Evolutionary conservation across 768 basidiomycete species (phyloP).

Genomic region (Mycena galericulata): DNA sequence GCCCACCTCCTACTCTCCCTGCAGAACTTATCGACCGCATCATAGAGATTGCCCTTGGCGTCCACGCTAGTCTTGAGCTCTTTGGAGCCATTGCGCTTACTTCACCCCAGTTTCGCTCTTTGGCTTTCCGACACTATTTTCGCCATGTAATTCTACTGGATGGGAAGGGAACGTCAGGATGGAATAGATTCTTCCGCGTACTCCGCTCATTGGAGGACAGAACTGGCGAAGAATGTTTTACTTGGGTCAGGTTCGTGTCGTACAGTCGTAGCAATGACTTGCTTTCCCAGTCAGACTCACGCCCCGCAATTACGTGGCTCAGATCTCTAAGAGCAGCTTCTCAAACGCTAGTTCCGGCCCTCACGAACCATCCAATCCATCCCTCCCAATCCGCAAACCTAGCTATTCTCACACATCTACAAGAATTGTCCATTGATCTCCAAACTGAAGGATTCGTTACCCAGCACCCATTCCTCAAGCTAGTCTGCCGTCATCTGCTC

Average conservation of each 20-base stretch:
- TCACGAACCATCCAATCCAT: too few relatives aligned
- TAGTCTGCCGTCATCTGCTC: slow-evolving; percentile 48
- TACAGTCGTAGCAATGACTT: too few relatives aligned
- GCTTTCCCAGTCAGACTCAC: slow-evolving; percentile 36
- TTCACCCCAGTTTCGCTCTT: slow-evolving; percentile 54
- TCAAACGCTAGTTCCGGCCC: slow-evolving; percentile 37
- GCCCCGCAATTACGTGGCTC: slow-evolving; percentile 12
- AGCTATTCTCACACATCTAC: slow-evolving; percentile 48
- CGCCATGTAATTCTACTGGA: slow-evolving; percentile 43
- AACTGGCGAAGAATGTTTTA: slow-evolving; percentile 44
- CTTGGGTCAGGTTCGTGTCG: slow-evolving; percentile 65
- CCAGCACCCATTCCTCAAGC: slow-evolving; percentile 52
- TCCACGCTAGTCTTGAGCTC: slow-evolving; percentile 1
- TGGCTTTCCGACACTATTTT: slow-evolving; percentile 51
- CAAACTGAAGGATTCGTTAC: slow-evolving; percentile 56
- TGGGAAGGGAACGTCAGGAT: slow-evolving; percentile 34
- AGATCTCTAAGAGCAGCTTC: slow-evolving; percentile 50
- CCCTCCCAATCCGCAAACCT: slow-evolving; percentile 40
- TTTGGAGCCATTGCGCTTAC: slow-evolving; percentile 25
- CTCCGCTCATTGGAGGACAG: slow-evolving; percentile 40
- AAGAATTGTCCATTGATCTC: slow-evolving; percentile 56
- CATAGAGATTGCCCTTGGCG: slow-evolving; percentile 36
- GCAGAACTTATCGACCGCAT: slow-evolving; percentile 48
- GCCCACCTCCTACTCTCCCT: slow-evolving; percentile 37
- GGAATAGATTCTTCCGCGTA: slow-evolving; percentile 39